Conservation (phyloP, 2,329 filamentous ascomycete species). For the Geosmithia putterillii region DNA sequence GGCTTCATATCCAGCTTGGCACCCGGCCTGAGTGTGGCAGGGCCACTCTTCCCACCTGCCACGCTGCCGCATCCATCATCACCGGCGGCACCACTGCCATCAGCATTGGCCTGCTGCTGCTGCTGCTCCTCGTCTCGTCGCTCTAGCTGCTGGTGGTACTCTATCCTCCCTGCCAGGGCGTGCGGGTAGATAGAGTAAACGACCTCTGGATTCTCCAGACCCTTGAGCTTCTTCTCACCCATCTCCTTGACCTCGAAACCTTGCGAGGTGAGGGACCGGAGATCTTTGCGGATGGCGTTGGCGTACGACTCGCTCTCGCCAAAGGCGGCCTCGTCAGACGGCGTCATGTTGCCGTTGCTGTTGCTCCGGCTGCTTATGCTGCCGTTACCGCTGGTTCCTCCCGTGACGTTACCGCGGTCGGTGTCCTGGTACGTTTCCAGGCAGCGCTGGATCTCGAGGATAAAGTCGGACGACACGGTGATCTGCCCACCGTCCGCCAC, state of each 20-base stretch:
- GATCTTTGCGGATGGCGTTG: conserved; percentile 73
- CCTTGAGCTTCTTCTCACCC: conserved; percentile 90
- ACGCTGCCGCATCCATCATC: too few relatives aligned
- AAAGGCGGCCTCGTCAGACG: conserved; percentile 43
- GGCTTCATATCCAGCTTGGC: conserved; percentile 62
- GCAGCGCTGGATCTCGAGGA: conserved; percentile 86
- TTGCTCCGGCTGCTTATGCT: too few relatives aligned
- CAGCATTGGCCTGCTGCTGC: too few relatives aligned
- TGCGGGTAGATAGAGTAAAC: conserved; percentile 95
- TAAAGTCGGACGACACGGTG: conserved; percentile 92
- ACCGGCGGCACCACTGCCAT: too few relatives aligned
- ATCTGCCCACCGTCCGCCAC: conserved; percentile 96
- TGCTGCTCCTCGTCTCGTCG: conserved; percentile 23
- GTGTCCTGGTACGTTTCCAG: conserved; percentile 80
- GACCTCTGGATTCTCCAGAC: conserved; percentile 90
- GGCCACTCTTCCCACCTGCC: conserved; percentile 30
- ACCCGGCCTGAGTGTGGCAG: conserved; percentile 50
- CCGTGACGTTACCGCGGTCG: too few relatives aligned
- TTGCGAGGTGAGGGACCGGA: conserved; percentile 76
- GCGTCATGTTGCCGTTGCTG: too few relatives aligned
- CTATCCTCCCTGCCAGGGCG: conserved; percentile 67
- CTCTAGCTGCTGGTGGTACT: conserved; percentile 47
- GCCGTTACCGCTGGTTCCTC: too few relatives aligned
- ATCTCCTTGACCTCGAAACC: conserved; percentile 96
- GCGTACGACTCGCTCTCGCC: conserved; percentile 64